These are phyloP conservation scores for Penstemon eatonii DNA, from an alignment of 257 asterid genomes.

Conservation along the genomic window DNA sequence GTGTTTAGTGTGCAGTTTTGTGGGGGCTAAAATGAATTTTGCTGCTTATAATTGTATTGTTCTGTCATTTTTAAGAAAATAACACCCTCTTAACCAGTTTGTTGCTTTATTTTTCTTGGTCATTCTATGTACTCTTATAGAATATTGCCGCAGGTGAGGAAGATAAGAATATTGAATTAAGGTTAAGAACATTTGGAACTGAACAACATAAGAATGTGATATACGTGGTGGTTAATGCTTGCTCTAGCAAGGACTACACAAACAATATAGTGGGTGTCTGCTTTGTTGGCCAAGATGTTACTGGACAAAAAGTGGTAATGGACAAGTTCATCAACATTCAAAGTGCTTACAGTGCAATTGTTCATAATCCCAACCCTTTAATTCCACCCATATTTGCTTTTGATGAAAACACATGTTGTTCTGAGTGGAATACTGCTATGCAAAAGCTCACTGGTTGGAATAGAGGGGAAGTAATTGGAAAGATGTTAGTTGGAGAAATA, in stretches of 20 bases:
- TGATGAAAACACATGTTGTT: conserved; percentile 82
- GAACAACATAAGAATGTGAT: conserved; percentile 55
- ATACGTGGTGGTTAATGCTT: conserved; percentile 81
- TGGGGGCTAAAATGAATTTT: too few species aligned
- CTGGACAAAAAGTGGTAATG: conserved; percentile 81
- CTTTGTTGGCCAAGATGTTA: conserved; percentile 89
- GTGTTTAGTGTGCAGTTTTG: too few species aligned
- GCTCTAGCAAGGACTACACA: conserved; percentile 86
- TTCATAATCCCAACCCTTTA: conserved; percentile 81
- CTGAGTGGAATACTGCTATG: conserved; percentile 94
- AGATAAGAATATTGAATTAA: conserved; percentile 74
- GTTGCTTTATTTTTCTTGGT: not conserved
- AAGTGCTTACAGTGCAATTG: conserved; percentile 86
- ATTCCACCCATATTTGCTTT: conserved; percentile 96
- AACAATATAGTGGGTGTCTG: conserved; percentile 78
- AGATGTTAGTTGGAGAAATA: conserved; percentile 81
- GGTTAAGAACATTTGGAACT: conserved; percentile 60
- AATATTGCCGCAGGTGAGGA: conserved; percentile 50
- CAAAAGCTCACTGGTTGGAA: conserved; percentile 90
- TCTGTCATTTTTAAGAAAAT: conserved; percentile 11
- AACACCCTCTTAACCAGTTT: conserved; percentile 7
- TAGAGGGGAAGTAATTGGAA: conserved; percentile 66
- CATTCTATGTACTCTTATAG: not conserved
- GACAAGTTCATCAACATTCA: conserved; percentile 87
- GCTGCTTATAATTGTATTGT: conserved; percentile 5